phyloP scores from a whole-genome alignment of 768 basidiomycete genomes.

The Suillus weaverae region DNA sequence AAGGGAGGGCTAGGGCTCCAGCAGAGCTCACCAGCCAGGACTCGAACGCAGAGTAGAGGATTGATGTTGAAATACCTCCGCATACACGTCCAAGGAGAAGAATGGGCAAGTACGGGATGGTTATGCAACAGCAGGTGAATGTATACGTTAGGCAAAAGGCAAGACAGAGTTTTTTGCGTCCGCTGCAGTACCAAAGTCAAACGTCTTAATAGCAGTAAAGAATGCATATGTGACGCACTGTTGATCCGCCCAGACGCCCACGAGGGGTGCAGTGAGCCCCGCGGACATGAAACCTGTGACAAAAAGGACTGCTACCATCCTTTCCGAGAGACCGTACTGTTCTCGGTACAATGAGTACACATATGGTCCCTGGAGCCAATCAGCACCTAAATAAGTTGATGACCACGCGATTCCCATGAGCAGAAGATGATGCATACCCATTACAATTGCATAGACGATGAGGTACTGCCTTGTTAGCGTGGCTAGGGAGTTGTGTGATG shows the following conservation, averaged over 20 bases:
- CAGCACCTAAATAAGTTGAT: constrained; percentile 48
- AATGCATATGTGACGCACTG: constrained; percentile 44
- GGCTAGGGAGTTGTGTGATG: constrained; percentile 28
- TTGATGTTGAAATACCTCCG: constrained; percentile 73
- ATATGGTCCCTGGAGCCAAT: constrained; percentile 82
- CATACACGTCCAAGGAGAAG: constrained; percentile 64
- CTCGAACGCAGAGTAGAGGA: constrained; percentile 75
- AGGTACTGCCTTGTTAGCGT: constrained; percentile 53
- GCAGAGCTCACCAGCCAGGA: constrained; percentile 74
- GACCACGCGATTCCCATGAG: background rate
- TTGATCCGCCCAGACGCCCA: constrained; percentile 79
- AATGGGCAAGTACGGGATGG: constrained; percentile 54
- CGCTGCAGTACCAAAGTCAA: constrained; percentile 39
- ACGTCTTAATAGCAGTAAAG: background rate
- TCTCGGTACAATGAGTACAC: constrained; percentile 73
- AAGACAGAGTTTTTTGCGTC: constrained; percentile 67
- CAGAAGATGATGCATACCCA: constrained; percentile 49
- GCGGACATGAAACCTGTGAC: constrained; percentile 78
- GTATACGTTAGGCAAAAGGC: constrained; percentile 70
- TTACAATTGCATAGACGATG: constrained; percentile 68
- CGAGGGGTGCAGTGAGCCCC: constrained; percentile 64
- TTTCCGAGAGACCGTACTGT: constrained; percentile 63
- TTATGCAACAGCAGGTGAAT: constrained; percentile 58
- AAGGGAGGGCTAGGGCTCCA: constrained; percentile 48
- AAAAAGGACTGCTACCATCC: constrained; percentile 67